phyloP scores from a whole-genome alignment of 2,329 filamentous ascomycete genomes.

The Colletotrichum abscissum region DNA sequence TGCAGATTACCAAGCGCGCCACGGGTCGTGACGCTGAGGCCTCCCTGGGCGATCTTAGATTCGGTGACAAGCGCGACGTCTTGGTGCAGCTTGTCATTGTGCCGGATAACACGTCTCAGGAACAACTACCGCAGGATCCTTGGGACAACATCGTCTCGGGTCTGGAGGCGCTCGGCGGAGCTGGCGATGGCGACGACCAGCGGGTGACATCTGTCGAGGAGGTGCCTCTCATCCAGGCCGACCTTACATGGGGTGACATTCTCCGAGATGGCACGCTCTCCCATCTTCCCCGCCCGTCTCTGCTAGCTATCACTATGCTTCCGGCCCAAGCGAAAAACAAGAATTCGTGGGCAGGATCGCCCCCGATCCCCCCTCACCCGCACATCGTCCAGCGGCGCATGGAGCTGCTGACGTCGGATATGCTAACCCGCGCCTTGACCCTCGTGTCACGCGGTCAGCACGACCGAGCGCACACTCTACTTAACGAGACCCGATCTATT shows the following conservation, averaged over 20 bases:
- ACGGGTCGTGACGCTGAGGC: constrained; percentile 95
- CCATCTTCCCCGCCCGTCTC: constrained; percentile 87
- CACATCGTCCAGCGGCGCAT: constrained; percentile 96
- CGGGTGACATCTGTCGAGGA: constrained; percentile 90
- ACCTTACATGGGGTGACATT: constrained; percentile 93
- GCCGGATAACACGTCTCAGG: constrained; percentile 84
- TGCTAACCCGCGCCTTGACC: constrained; percentile 92
- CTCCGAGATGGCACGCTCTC: constrained; percentile 87
- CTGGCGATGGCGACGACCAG: constrained; percentile 87
- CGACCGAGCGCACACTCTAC: constrained; percentile 90
- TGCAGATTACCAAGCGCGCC: constrained; percentile 96
- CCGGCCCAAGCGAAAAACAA: constrained; percentile 73
- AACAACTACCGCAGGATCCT: constrained; percentile 89
- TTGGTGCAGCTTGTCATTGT: constrained; percentile 93
- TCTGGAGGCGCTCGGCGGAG: constrained; percentile 89
- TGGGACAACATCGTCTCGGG: constrained; percentile 99
- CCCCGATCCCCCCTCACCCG: constrained; percentile 94
- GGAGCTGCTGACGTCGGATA: constrained; percentile 97
- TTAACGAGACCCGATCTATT: constrained; percentile 94
- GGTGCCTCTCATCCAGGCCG: constrained; percentile 93
- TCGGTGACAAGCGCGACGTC: constrained; percentile 94
- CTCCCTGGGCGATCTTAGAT: constrained; percentile 88
- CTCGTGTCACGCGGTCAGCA: constrained; percentile 92
- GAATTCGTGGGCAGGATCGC: constrained; percentile 73
- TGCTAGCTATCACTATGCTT: constrained; percentile 95